Percentiles rank a stretch among this genome's conserved stretches.
These are phyloP conservation scores for Gracilaria caudata DNA, from an alignment of 23 red algal genomes.

Conservation along the genomic window DNA sequence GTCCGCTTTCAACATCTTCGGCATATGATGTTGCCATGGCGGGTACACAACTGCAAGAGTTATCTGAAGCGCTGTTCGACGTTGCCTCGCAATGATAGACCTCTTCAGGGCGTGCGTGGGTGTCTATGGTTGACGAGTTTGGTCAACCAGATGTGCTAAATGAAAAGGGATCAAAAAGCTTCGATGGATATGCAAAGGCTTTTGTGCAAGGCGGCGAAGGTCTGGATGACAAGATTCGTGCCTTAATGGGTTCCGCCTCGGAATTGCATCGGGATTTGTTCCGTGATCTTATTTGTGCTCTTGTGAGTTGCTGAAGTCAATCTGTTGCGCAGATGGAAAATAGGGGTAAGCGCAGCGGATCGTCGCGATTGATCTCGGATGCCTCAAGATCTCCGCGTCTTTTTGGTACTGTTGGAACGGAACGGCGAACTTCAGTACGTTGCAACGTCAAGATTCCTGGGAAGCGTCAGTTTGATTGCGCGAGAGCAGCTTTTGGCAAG, in stretches of 20 bases:
- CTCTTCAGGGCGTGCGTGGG: slow-evolving; percentile 29
- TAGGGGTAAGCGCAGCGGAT: not conserved
- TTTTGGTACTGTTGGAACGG: slow-evolving; percentile 46
- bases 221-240: not conserved
- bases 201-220: not conserved
- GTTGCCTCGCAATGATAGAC: slow-evolving; percentile 26
- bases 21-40: not conserved
- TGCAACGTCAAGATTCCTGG: not conserved
- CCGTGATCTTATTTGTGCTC: slow-evolving; percentile 49
- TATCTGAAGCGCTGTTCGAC: slow-evolving; percentile 40
- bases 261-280: slow-evolving; percentile 35
- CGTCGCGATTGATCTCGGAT: slow-evolving; percentile 11
- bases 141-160: slow-evolving; percentile 37
- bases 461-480: slow-evolving; percentile 8
- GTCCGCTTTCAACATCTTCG: not conserved
- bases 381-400: not conserved
- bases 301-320: slow-evolving; percentile 48
- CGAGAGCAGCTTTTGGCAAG: slow-evolving; percentile 67
- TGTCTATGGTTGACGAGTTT: slow-evolving; percentile 31
- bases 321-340: slow-evolving; percentile 34
- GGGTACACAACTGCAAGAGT: not conserved
- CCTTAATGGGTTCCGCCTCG: not conserved
- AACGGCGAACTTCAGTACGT: slow-evolving; percentile 39
- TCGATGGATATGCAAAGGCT: not conserved
- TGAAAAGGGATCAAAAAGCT: not conserved